Conservation (phyloP, 257 asterid species). For the Striga asiatica region DNA sequence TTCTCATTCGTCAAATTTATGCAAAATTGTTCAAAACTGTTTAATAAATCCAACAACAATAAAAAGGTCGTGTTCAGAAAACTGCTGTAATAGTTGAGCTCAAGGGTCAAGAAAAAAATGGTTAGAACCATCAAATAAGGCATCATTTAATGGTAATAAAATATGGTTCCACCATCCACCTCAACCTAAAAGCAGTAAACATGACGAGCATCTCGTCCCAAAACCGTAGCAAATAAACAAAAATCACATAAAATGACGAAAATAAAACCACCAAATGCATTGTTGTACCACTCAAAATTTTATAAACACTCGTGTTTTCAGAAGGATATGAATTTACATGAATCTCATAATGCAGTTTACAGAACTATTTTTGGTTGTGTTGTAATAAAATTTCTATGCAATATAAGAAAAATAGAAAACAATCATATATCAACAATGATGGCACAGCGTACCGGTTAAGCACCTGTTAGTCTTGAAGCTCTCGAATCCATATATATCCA, state of each 20-base stretch:
- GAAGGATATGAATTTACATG: too few relatives aligned
- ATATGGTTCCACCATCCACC: background rate
- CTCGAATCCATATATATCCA: constrained; percentile 51
- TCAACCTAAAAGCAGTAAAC: background rate
- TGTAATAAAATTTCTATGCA: background rate
- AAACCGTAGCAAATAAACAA: background rate
- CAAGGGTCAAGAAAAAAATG: background rate
- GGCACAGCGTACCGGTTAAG: constrained; percentile 41
- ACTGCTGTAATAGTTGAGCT: background rate
- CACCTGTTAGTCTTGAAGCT: constrained; percentile 60
- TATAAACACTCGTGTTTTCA: background rate
- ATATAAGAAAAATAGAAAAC: background rate
- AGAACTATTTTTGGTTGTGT: too few relatives aligned
- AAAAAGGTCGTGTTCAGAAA: constrained; percentile 5
- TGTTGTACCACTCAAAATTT: background rate
- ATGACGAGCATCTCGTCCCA: background rate
- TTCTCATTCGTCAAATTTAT: constrained; percentile 79
- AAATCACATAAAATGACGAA: background rate
- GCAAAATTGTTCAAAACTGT: constrained; percentile 70
- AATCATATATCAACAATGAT: constrained; percentile 14
- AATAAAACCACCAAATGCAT: background rate
- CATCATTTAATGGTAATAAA: background rate
- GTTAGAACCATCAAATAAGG: background rate
- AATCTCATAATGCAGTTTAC: too few relatives aligned
- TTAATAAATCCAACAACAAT: constrained; percentile 6